Evolutionary conservation across 371 early-diverging fungal species (phyloP), one percentile per base, ranked within the genome.

Genomic region (Lichtheimia corymbifera): DNA sequence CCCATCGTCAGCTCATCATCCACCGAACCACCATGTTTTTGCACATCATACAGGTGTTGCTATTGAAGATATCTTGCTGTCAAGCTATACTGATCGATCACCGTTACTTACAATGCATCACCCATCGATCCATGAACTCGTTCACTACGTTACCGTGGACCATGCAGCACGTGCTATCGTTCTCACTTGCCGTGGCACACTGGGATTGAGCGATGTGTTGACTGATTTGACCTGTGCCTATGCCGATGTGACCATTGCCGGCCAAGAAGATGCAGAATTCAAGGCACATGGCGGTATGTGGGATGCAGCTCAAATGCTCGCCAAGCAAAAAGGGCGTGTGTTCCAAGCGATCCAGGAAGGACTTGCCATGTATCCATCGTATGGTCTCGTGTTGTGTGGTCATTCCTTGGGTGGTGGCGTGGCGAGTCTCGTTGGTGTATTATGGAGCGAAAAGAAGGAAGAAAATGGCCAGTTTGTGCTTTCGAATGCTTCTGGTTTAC

Each of bases 191-290:
- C 89, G 97, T 1, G 97, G 97, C 7, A 97, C 97, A 1, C 79
- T 96, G 9, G 94, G 95, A 0, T 72, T 96, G 53, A 88, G 88
- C 4, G 97, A 97, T 62, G 72, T 93, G 15, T 69, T 97, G 55
- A 91, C 94, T 7, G 96, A 97, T 71, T 79, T 96, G 52, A 88
- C 91, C 11, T 93, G 93, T 60, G 85, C 85, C 40, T 94, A 93
- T 71, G 79, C 83, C 50, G 78, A 86, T n/a, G 73, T 94, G 45
- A 61, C 64, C 0, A 65, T 92, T 40, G 75, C 77, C 0, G 65
- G 40, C 11, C 47, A 42, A 4, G 27, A 22, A n/a, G 15, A 41
- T 2, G 77, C 72, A 60, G 35, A 35, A 6, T 89, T 83, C 69
- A 70, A 78, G 5, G 89, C 87, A 0, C 93, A 93, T 58, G 83